A percentile compares a stretch with the other conserved stretches of the same genome.
Evolutionary conservation across 768 basidiomycete species (phyloP).

Genomic region (Tremella yokohamensis): DNA sequence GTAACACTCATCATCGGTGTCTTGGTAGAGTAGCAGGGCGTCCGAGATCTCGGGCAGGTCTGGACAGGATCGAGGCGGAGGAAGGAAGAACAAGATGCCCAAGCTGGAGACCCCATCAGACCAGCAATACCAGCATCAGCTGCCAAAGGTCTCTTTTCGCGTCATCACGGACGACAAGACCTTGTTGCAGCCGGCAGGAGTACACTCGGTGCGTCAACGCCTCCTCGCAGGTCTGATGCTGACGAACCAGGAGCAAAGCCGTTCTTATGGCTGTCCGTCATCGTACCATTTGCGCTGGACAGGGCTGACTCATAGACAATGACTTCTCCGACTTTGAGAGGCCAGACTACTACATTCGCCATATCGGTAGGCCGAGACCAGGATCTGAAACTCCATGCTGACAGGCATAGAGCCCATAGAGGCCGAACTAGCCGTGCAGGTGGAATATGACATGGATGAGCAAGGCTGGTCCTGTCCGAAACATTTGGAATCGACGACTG

Average conservation of each 20-base stretch:
- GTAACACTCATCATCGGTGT: too few relatives aligned
- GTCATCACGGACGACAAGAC: conserved; percentile 37
- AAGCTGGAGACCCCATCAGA: conserved; percentile 31
- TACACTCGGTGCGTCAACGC: conserved; percentile 34
- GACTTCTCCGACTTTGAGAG: conserved; percentile 59
- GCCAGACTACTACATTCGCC: conserved; percentile 83
- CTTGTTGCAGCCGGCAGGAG: conserved; percentile 24
- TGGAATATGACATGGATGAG: conserved; percentile 99
- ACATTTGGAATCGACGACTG: conserved; percentile 6
- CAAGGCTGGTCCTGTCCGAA: conserved; percentile 59
- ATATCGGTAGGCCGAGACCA: conserved; percentile 64
- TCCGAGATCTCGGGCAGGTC: too few relatives aligned
- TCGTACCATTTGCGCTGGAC: neutral
- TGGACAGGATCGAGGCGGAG: too few relatives aligned
- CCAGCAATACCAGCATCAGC: conserved; percentile 31
- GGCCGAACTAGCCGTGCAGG: conserved; percentile 81
- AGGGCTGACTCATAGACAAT: conserved; percentile 30
- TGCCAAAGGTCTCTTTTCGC: conserved; percentile 47
- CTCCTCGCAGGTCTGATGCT: neutral
- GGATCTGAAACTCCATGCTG: neutral
- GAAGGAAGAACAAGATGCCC: conserved; percentile 21
- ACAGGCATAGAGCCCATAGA: conserved; percentile 75
- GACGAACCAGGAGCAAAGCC: conserved; percentile 34
- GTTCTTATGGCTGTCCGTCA: conserved; percentile 42
- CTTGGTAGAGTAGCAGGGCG: too few relatives aligned